Conservation (phyloP, 1,284 basidiomycete genomes). For the Sanguinoderma infundibulare region DNA sequence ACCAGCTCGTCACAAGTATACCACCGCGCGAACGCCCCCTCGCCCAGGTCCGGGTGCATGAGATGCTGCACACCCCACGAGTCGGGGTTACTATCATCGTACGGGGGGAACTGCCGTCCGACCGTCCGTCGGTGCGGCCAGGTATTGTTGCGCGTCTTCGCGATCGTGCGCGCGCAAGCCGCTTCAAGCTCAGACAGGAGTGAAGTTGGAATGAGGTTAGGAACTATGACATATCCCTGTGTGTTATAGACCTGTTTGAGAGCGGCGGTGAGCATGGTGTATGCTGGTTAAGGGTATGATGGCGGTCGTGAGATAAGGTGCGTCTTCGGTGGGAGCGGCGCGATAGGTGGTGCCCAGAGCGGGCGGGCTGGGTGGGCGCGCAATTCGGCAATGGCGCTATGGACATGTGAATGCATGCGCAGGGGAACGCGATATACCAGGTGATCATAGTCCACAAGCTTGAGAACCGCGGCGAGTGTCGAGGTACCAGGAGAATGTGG, state of each 20-base stretch:
- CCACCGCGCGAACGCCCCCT: conserved; percentile 66
- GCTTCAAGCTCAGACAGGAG: conserved; percentile 48
- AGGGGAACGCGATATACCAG: not conserved
- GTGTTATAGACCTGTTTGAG: conserved; percentile 50
- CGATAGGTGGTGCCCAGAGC: not conserved
- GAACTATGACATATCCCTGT: conserved; percentile 79
- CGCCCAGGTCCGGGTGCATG: conserved; percentile 75
- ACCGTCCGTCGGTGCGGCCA: conserved; percentile 79
- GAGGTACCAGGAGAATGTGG: too few species aligned
- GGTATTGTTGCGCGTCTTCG: conserved; percentile 60
- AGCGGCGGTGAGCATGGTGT: conserved; percentile 4
- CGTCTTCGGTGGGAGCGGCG: not conserved
- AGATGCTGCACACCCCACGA: conserved; percentile 84
- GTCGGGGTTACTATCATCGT: conserved; percentile 58
- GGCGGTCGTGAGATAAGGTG: conserved; percentile 5
- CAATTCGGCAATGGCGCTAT: too few species aligned
- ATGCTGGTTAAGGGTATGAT: not conserved
- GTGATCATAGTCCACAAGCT: not conserved
- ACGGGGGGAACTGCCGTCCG: conserved; percentile 85
- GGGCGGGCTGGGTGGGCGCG: too few species aligned
- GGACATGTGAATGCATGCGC: too few species aligned
- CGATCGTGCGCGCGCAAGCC: conserved; percentile 59
- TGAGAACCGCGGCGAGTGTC: too few species aligned
- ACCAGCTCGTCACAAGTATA: conserved; percentile 67
- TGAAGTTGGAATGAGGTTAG: conserved; percentile 54